Percentiles rank a stretch among this genome's conserved stretches.
Conservation (phyloP, 306 rosid genomes). For the Gastrolobium villosum region DNA sequence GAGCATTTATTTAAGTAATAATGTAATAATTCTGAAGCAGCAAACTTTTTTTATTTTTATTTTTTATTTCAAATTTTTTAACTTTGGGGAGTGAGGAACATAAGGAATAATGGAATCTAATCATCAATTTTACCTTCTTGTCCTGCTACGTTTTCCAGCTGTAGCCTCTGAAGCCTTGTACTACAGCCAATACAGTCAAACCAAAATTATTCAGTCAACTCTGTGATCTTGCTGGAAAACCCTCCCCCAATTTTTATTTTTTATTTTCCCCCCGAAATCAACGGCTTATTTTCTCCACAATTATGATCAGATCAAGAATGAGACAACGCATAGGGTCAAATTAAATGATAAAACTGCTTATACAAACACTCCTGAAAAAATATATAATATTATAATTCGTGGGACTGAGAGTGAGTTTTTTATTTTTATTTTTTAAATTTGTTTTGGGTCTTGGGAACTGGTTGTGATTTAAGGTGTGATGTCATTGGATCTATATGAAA, state of each 20-base stretch:
- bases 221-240: slow-evolving; percentile 69
- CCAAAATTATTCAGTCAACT: slow-evolving; percentile 69
- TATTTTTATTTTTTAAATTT: not conserved
- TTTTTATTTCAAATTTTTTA: slow-evolving; percentile 28
- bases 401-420: not conserved
- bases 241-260: not conserved
- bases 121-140: slow-evolving; percentile 87
- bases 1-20: slow-evolving; percentile 46
- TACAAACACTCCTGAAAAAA: not conserved
- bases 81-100: slow-evolving; percentile 59
- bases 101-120: slow-evolving; percentile 99
- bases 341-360: not conserved
- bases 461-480: slow-evolving; percentile 30
- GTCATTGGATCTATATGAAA: slow-evolving; percentile 29
- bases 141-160: slow-evolving; percentile 96
- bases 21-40: slow-evolving; percentile 47
- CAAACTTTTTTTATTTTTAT: slow-evolving; percentile 43
- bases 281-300: slow-evolving; percentile 50
- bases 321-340: slow-evolving; percentile 21
- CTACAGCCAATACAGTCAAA: slow-evolving; percentile 67
- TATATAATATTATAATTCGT: not conserved
- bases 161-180: slow-evolving; percentile 56
- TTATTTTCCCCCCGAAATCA: slow-evolving; percentile 35
- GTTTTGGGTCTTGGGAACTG: slow-evolving; percentile 1
- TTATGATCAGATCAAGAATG: slow-evolving; percentile 46